Conservation (phyloP, 73 alveolate genomes). For the Paramecium biaurelia region DNA sequence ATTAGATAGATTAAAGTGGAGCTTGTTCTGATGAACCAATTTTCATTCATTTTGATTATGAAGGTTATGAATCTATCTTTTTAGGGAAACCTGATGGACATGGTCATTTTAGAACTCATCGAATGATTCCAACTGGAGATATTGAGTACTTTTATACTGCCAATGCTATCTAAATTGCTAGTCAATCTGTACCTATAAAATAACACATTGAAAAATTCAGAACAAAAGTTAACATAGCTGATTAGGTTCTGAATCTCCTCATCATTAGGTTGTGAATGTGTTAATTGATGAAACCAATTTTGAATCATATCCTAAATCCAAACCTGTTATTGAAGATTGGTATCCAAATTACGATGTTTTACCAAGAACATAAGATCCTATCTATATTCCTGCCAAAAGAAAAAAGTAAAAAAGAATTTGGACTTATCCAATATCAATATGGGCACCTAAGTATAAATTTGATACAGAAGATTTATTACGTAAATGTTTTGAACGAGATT, state of each 20-base stretch:
- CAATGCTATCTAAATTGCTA: not conserved
- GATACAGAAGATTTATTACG: slow-evolving; percentile 52
- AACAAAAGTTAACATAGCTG: not conserved
- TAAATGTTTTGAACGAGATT: slow-evolving; percentile 58
- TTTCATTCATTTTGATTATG: slow-evolving; percentile 58
- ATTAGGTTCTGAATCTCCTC: not conserved
- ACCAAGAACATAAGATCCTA: slow-evolving; percentile 64
- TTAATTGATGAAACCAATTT: slow-evolving; percentile 42
- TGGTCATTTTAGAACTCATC: not conserved
- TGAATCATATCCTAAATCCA: not conserved
- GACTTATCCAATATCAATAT: slow-evolving; percentile 57
- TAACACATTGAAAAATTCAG: slow-evolving; percentile 20
- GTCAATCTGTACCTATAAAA: slow-evolving; percentile 15
- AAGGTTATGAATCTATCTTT: slow-evolving; percentile 47
- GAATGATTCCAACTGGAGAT: slow-evolving; percentile 63
- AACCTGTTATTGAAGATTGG: slow-evolving; percentile 53
- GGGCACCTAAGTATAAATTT: slow-evolving; percentile 60
- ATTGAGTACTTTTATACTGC: slow-evolving; percentile 47
- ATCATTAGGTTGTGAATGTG: slow-evolving; percentile 21
- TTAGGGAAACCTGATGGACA: slow-evolving; percentile 27
- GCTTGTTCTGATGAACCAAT: slow-evolving; percentile 57
- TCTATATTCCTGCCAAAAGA: slow-evolving; percentile 58
- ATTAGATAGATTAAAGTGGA: slow-evolving; percentile 40
- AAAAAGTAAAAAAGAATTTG: slow-evolving; percentile 57
- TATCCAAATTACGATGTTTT: slow-evolving; percentile 49